Evolutionary conservation across 2,329 filamentous ascomycete genomes (phyloP).

Genomic region (Pseudogymnoascus sp.): DNA sequence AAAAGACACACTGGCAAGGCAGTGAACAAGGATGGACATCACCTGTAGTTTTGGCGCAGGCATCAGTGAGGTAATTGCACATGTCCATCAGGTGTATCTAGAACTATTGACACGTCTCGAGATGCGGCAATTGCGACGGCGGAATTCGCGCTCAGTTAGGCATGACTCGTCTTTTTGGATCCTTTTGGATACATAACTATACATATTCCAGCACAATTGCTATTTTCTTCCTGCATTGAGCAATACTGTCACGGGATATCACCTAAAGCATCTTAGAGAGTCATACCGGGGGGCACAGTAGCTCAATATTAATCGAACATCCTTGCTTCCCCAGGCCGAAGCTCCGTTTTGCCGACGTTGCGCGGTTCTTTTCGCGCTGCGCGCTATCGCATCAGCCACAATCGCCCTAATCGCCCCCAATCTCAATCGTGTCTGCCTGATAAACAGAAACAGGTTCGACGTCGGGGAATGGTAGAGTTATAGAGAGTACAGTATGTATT

Average conservation of each 20-base stretch:
- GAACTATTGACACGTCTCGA: background rate
- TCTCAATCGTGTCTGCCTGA: background rate
- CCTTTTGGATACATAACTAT: background rate
- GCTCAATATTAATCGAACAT: background rate
- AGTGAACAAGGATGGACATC: background rate
- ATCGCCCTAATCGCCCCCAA: slow-evolving; percentile 6
- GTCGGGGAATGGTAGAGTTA: background rate
- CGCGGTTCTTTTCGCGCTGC: slow-evolving; percentile 1
- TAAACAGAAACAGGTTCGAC: background rate
- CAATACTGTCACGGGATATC: background rate
- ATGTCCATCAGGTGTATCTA: background rate
- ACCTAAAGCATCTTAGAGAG: background rate
- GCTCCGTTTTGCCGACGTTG: slow-evolving; percentile 8
- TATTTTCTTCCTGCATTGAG: background rate
- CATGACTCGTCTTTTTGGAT: background rate
- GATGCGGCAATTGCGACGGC: background rate
- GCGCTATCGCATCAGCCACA: slow-evolving; percentile 1
- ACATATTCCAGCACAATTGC: background rate
- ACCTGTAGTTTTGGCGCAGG: background rate
- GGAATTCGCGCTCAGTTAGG: background rate
- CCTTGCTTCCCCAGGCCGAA: background rate
- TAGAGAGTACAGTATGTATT: background rate
- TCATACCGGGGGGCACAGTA: background rate
- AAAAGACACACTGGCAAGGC: background rate
- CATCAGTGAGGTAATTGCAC: background rate